Evolutionary conservation across 106 monocot species (phyloP).

Genomic region (Dendrobium nobile): DNA sequence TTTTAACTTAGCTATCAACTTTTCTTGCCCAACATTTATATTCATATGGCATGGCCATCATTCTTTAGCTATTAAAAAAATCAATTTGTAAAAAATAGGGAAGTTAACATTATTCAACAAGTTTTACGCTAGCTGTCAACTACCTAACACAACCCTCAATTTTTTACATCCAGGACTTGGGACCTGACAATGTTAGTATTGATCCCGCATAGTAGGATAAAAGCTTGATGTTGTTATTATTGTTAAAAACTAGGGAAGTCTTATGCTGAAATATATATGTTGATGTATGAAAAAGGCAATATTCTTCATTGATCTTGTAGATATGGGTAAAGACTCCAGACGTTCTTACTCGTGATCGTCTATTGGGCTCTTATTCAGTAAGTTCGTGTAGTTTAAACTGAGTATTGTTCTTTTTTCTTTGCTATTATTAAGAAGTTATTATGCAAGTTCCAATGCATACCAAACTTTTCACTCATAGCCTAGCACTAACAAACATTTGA

Average conservation of each 20-base stretch:
- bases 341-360: conserved; percentile 87
- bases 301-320: conserved; percentile 23
- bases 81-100: not conserved
- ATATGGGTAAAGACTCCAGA: conserved; percentile 96
- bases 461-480: not conserved
- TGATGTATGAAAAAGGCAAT: not conserved
- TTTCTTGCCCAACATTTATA: too few relatives aligned
- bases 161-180: too few relatives aligned
- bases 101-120: too few relatives aligned
- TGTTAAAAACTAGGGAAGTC: too few relatives aligned
- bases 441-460: not conserved
- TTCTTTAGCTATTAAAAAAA: not conserved
- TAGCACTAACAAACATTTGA: not conserved
- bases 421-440: not conserved
- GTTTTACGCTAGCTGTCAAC: too few relatives aligned
- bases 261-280: too few relatives aligned
- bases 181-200: too few relatives aligned
- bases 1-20: too few relatives aligned
- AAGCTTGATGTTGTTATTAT: too few relatives aligned
- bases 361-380: conserved; percentile 85
- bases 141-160: too few relatives aligned
- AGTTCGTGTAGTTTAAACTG: conserved; percentile 17
- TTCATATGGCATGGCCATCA: too few relatives aligned
- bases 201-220: too few relatives aligned
- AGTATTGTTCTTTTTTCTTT: not conserved